These are phyloP conservation scores for Ustilago trichophora DNA, from an alignment of 1,284 basidiomycete genomes.

Conservation along the genomic window DNA sequence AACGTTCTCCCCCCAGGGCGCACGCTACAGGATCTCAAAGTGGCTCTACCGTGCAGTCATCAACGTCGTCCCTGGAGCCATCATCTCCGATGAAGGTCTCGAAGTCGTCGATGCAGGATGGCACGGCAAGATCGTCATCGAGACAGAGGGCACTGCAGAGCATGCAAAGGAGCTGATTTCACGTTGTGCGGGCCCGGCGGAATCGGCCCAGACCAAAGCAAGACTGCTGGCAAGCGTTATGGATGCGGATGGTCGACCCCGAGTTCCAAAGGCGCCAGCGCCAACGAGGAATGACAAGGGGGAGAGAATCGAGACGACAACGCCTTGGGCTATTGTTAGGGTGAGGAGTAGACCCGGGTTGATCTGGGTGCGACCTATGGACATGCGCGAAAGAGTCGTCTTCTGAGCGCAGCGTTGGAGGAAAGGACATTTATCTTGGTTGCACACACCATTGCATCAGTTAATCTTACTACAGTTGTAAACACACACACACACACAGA, in stretches of 20 bases:
- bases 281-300: conserved; percentile 32
- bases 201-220: conserved; percentile 46
- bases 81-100: conserved; percentile 49
- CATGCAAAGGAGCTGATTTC: conserved; percentile 57
- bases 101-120: conserved; percentile 50
- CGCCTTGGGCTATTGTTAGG: conserved; percentile 54
- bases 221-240: conserved; percentile 52
- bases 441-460: no score
- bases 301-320: conserved; percentile 36
- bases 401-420: no score
- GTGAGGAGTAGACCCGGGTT: conserved; percentile 55
- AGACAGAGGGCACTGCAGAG: conserved; percentile 63
- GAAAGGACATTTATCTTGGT: no score
- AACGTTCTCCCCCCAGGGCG: conserved; percentile 63
- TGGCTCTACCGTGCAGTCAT: conserved; percentile 68
- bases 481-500: background rate
- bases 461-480: background rate
- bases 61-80: conserved; percentile 46
- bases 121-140: conserved; percentile 58
- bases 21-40: conserved; percentile 65
- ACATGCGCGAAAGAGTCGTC: conserved; percentile 46
- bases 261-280: no score
- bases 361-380: conserved; percentile 56
- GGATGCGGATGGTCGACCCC: no score
- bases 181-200: conserved; percentile 52